Evolutionary conservation across 192 early-diverging fungal genomes (phyloP).

Genomic region (Phycomyces blakesleeanus): DNA sequence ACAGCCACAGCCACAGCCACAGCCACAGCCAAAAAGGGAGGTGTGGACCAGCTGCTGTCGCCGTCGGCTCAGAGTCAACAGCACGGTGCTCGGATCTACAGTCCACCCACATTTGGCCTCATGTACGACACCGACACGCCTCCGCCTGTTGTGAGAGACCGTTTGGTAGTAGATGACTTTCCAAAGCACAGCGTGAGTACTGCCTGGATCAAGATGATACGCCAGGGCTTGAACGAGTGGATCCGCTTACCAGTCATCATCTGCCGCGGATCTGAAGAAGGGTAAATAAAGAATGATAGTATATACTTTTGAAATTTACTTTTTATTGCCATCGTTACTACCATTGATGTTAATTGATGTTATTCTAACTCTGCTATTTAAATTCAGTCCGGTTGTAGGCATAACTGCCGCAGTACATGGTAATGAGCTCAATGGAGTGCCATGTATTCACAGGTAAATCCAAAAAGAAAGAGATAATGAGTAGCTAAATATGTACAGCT

Average conservation of each 20-base stretch:
- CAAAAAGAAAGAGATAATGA: too few species aligned
- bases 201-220: constrained; percentile 69
- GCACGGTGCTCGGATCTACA: constrained; percentile 41
- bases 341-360: background rate
- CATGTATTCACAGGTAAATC: constrained; percentile 77
- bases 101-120: constrained; percentile 42
- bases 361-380: background rate
- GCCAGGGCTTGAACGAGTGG: constrained; percentile 65
- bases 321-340: background rate
- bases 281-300: too few species aligned
- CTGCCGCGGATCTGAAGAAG: constrained; percentile 33
- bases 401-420: constrained; percentile 85
- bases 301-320: too few species aligned
- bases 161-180: constrained; percentile 60
- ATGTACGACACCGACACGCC: constrained; percentile 59
- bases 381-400: constrained; percentile 33
- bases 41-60: too few species aligned
- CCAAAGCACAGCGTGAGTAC: constrained; percentile 55
- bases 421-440: constrained; percentile 91
- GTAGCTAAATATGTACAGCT: too few species aligned
- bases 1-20: too few species aligned
- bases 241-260: constrained; percentile 35
- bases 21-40: too few species aligned
- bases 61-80: too few species aligned
- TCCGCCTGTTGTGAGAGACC: constrained; percentile 55